Percentiles rank a stretch among this genome's conserved stretches.
These are phyloP conservation scores for Tuber umbilicatum DNA, from an alignment of 495 filamentous ascomycete genomes.

Conservation along the genomic window DNA sequence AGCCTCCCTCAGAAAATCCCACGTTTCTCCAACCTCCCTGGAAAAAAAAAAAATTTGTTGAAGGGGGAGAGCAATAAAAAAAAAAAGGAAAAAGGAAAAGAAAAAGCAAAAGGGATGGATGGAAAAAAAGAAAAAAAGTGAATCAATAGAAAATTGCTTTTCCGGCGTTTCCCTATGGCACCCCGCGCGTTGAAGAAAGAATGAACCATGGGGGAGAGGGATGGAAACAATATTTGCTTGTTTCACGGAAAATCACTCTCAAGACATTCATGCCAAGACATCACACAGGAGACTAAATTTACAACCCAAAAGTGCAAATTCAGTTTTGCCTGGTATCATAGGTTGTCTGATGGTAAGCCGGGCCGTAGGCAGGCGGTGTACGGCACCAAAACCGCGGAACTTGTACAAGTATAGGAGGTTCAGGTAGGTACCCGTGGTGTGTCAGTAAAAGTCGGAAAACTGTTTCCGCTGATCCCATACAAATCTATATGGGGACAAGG, in stretches of 20 bases:
- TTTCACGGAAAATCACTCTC: conserved; percentile 3
- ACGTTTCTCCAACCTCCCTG: neutral
- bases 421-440: neutral
- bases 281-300: neutral
- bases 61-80: neutral
- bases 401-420: too few relatives aligned
- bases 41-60: neutral
- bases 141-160: neutral
- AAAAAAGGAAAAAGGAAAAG: neutral
- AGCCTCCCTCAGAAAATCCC: neutral
- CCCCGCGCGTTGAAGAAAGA: neutral
- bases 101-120: neutral
- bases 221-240: conserved; percentile 2
- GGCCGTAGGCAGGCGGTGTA: too few relatives aligned
- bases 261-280: neutral
- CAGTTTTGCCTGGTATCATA: neutral
- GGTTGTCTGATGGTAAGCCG: neutral
- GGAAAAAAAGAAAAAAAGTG: neutral
- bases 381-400: too few relatives aligned
- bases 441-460: neutral
- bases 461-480: neutral
- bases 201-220: neutral
- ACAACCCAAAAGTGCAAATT: neutral
- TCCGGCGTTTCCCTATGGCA: neutral
- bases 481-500: neutral